Conservation (phyloP, 2,329 filamentous ascomycete genomes). For the Apiospora rasikravindrae region DNA sequence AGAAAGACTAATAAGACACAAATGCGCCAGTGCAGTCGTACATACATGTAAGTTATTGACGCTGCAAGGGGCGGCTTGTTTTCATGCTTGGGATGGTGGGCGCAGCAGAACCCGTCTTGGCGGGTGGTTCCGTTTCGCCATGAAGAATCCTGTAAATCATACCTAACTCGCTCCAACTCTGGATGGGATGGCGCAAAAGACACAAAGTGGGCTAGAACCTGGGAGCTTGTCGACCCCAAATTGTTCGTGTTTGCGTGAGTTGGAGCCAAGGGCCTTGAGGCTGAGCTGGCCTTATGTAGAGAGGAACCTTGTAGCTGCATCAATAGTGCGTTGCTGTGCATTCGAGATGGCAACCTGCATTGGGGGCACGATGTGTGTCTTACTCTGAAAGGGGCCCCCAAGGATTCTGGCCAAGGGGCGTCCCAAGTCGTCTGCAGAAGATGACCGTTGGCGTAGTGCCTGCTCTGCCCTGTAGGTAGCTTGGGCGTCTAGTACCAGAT, state of each 20-base stretch:
- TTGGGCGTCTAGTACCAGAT: background rate
- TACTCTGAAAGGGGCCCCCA: background rate
- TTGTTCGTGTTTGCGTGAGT: slow-evolving; percentile 7
- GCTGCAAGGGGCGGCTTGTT: background rate
- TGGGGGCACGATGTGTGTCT: background rate
- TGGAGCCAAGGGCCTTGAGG: background rate
- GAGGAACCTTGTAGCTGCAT: background rate
- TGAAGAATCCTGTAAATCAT: background rate
- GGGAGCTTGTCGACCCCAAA: background rate
- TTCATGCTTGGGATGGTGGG: background rate
- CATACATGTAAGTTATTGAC: background rate
- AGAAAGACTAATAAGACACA: too few relatives aligned
- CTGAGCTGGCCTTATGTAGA: slow-evolving; percentile 3
- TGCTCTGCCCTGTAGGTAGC: background rate
- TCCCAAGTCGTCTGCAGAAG: background rate
- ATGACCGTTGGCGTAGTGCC: slow-evolving; percentile 6
- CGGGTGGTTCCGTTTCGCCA: slow-evolving; percentile 4
- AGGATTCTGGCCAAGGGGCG: background rate
- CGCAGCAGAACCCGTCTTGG: slow-evolving; percentile 6
- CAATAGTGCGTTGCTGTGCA: background rate
- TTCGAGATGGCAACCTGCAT: background rate
- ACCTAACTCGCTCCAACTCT: background rate
- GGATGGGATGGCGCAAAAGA: slow-evolving; percentile 10
- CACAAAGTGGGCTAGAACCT: slow-evolving; percentile 2
- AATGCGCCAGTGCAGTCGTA: too few relatives aligned